Percentiles rank a stretch among this genome's conserved stretches.
phyloP scores from a whole-genome alignment of 2,329 filamentous ascomycete species.

The Aspergillus udagawae region DNA sequence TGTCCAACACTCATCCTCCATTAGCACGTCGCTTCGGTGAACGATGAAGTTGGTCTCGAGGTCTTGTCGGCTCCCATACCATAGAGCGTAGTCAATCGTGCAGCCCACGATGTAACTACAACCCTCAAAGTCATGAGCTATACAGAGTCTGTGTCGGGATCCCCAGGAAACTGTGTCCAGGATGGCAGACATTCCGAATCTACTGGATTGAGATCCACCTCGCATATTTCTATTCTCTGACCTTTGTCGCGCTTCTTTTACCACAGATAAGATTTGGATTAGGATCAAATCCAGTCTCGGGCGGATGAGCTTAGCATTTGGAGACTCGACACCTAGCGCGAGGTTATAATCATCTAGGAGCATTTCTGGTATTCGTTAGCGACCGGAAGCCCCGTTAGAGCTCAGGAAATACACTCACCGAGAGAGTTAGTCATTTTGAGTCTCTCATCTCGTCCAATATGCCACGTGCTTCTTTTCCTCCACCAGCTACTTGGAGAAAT shows the following conservation, averaged over 20 bases:
- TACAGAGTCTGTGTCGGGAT: not conserved
- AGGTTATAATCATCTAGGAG: not conserved
- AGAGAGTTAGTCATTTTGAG: not conserved
- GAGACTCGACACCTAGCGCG: not conserved
- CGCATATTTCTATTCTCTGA: not conserved
- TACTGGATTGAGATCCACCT: not conserved
- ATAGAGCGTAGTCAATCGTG: not conserved
- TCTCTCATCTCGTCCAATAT: not conserved
- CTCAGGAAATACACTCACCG: not conserved
- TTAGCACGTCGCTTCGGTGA: not conserved
- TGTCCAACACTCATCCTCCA: not conserved
- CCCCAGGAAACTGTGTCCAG: not conserved
- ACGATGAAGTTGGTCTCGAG: not conserved
- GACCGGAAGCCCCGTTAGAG: not conserved
- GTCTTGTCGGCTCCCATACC: not conserved
- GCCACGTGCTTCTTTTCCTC: not conserved
- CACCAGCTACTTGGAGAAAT: not conserved
- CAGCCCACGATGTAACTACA: not conserved
- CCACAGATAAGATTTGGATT: not conserved
- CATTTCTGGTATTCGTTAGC: not conserved
- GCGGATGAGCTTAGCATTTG: not conserved
- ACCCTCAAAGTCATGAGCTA: not conserved
- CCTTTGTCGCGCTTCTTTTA: not conserved
- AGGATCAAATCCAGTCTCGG: not conserved
- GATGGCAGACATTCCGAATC: not conserved